Conservation (phyloP, 805 yeast species). For the Saccharomycopsis selenospora region DNA sequence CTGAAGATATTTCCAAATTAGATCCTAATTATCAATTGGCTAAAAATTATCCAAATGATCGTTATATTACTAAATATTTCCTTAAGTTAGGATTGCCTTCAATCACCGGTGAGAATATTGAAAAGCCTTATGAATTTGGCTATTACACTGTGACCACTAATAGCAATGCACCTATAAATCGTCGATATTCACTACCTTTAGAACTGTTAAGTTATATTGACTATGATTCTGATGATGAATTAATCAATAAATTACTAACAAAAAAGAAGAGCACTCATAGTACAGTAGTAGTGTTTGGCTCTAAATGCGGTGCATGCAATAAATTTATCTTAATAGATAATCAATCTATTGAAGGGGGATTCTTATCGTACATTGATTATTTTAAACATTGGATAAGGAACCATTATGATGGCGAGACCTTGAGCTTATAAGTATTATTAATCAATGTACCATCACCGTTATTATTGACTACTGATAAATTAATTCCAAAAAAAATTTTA, state of each 20-base stretch:
- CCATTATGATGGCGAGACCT: constrained; percentile 9
- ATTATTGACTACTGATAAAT: constrained; percentile 22
- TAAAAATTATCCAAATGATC: constrained; percentile 7
- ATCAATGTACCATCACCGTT: not conserved
- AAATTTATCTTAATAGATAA: constrained; percentile 9
- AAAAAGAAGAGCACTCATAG: not conserved
- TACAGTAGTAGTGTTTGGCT: constrained; percentile 6
- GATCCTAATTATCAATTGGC: constrained; percentile 14
- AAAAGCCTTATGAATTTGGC: constrained; percentile 15
- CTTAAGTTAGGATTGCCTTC: constrained; percentile 9
- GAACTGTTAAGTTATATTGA: not conserved
- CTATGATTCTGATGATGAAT: constrained; percentile 1
- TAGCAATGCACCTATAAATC: too few species aligned
- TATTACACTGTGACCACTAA: constrained; percentile 4
- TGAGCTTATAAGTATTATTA: not conserved
- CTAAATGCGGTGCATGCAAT: constrained; percentile 14
- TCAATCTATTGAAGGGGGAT: constrained; percentile 15
- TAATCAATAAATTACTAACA: not conserved
- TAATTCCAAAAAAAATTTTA: constrained; percentile 34
- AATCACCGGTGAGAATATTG: constrained; percentile 4
- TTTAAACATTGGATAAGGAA: constrained; percentile 15
- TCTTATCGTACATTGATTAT: constrained; percentile 12
- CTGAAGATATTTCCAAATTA: not conserved
- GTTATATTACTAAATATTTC: constrained; percentile 7
- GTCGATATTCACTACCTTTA: too few species aligned